Conservation (phyloP, 306 rosid genomes). For the Cercis canadensis region DNA sequence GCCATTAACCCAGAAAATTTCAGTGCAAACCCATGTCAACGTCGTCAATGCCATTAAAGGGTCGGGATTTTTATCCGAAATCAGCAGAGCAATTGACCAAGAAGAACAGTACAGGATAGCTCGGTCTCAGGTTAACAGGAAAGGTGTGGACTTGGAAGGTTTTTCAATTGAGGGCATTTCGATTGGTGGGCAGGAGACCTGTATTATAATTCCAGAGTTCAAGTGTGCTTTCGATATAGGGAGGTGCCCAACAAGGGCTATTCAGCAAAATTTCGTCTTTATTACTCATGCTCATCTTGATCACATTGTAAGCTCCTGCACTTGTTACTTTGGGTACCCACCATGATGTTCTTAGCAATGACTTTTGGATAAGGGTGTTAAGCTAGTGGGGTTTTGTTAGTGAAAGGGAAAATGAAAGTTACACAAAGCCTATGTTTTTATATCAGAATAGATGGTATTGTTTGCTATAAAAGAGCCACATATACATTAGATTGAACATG, state of each 20-base stretch:
- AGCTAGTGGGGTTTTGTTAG: background rate
- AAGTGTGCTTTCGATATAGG: conserved; percentile 95
- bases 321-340: background rate
- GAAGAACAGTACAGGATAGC: conserved; percentile 93
- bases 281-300: conserved; percentile 98
- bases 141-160: conserved; percentile 84
- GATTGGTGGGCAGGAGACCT: conserved; percentile 93
- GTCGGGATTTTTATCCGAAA: conserved; percentile 67
- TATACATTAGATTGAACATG: background rate
- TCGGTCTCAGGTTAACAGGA: conserved; percentile 72
- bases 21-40: conserved; percentile 45
- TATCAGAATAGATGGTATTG: background rate
- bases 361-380: background rate
- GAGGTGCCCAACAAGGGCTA: conserved; percentile 80
- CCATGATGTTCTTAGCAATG: background rate
- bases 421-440: background rate
- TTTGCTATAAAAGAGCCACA: conserved; percentile 1
- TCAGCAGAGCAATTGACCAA: conserved; percentile 66
- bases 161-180: conserved; percentile 78
- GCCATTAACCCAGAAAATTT: conserved; percentile 40
- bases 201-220: conserved; percentile 85
- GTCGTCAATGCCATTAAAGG: conserved; percentile 56
- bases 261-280: conserved; percentile 81
- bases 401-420: background rate
- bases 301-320: conserved; percentile 78